A percentile compares a stretch with the other conserved stretches of the same genome.
Conservation (phyloP, 257 asterid genomes). For the Hygrophila difformis region DNA sequence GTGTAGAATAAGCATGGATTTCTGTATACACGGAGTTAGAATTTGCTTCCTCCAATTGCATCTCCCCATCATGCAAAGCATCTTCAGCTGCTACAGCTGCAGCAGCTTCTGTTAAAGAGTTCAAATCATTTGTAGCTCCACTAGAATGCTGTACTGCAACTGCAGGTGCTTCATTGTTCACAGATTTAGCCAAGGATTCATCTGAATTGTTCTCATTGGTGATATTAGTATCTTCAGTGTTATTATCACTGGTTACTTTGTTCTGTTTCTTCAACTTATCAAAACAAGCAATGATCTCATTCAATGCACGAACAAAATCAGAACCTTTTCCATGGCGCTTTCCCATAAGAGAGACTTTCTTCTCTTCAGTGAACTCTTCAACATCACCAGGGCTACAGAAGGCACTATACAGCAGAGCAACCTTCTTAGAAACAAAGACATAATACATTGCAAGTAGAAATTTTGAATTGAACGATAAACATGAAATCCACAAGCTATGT, state of each 20-base stretch:
- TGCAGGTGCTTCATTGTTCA: slow-evolving; percentile 33
- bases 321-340: slow-evolving; percentile 86
- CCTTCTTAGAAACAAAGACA: slow-evolving; percentile 9
- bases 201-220: slow-evolving; percentile 34
- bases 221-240: slow-evolving; percentile 31
- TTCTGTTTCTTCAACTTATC: slow-evolving; percentile 59
- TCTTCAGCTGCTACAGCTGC: slow-evolving; percentile 42
- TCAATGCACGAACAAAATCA: slow-evolving; percentile 75
- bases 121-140: slow-evolving; percentile 32
- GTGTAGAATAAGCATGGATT: slow-evolving; percentile 32
- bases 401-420: slow-evolving; percentile 45
- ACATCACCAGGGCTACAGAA: slow-evolving; percentile 86
- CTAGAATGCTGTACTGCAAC: slow-evolving; percentile 17
- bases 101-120: slow-evolving; percentile 48
- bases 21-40: slow-evolving; percentile 26
- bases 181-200: slow-evolving; percentile 31
- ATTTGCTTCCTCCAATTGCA: slow-evolving; percentile 33
- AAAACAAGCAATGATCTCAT: slow-evolving; percentile 65
- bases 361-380: slow-evolving; percentile 91
- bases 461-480: no score
- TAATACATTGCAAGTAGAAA: no score
- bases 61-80: slow-evolving; percentile 34
- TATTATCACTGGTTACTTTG: slow-evolving; percentile 23
- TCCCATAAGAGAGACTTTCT: slow-evolving; percentile 58
- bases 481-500: no score